phyloP scores from a whole-genome alignment of 305 asterid genomes.

The Galium porrigens region DNA sequence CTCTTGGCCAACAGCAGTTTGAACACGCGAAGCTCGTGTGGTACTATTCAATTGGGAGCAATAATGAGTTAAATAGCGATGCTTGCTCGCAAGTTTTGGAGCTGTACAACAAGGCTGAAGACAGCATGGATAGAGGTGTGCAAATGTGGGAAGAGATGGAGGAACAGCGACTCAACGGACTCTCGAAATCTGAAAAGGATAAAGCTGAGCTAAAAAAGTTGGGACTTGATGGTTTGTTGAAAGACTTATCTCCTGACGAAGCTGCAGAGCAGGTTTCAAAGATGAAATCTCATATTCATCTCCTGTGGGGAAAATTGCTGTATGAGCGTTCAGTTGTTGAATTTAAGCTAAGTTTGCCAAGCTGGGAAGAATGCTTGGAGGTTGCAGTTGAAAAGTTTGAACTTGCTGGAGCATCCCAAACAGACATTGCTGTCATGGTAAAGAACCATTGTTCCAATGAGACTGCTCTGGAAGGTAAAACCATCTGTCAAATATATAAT shows the following conservation, averaged over 20 bases:
- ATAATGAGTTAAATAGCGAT: conserved; percentile 36
- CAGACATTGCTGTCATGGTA: conserved; percentile 78
- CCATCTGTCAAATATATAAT: background rate
- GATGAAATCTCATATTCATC: conserved; percentile 67
- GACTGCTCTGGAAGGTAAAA: conserved; percentile 75
- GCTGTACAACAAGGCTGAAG: conserved; percentile 78
- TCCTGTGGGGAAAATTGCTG: conserved; percentile 75
- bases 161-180: conserved; percentile 75
- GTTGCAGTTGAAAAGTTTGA: conserved; percentile 82
- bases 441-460: conserved; percentile 89
- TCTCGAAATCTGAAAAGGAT: conserved; percentile 48
- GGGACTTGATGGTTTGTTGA: conserved; percentile 48
- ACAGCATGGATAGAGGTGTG: conserved; percentile 81
- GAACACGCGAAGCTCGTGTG: conserved; percentile 80
- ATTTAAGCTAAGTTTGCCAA: conserved; percentile 59
- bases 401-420: conserved; percentile 65
- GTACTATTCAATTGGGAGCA: conserved; percentile 47
- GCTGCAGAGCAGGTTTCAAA: conserved; percentile 50
- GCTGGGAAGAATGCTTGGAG: conserved; percentile 90
- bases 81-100: conserved; percentile 53
- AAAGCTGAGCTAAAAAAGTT: conserved; percentile 40
- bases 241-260: conserved; percentile 49
- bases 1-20: conserved; percentile 73
- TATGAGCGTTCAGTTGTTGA: conserved; percentile 86
- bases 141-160: conserved; percentile 91